A percentile compares a stretch with the other conserved stretches of the same genome.
Evolutionary conservation across 164 flowering plant genomes (phyloP).

Genomic region (Kingdonia uniflora): DNA sequence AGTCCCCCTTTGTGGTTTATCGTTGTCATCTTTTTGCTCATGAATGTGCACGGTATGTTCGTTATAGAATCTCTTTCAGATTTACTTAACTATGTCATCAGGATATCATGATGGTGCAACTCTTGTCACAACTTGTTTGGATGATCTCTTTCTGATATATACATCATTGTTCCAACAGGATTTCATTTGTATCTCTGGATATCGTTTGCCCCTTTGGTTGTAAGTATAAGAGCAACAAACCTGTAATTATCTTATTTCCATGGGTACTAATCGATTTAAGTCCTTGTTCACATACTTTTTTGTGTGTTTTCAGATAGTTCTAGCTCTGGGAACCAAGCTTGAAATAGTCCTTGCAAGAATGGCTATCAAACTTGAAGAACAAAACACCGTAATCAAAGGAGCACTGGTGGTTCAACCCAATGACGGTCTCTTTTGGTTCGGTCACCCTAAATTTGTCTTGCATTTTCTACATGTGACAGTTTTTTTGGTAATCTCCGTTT

Average conservation of each 20-base stretch:
- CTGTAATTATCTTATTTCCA: no score
- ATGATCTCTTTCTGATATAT: no score
- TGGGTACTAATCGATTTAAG: no score
- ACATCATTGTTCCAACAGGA: no score
- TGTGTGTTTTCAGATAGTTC: no score
- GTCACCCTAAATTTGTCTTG: slow-evolving; percentile 34
- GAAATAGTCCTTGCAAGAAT: slow-evolving; percentile 45
- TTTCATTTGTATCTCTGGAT: slow-evolving; percentile 43
- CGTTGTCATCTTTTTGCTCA: slow-evolving; percentile 44
- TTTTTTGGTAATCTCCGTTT: no score
- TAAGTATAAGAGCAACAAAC: no score
- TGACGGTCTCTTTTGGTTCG: slow-evolving; percentile 51
- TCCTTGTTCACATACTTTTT: no score
- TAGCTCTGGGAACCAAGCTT: slow-evolving; percentile 49
- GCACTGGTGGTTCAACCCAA: slow-evolving; percentile 45
- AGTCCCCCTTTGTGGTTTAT: slow-evolving; percentile 50
- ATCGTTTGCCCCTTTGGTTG: slow-evolving; percentile 36
- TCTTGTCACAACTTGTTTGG: no score
- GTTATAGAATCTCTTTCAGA: no score
- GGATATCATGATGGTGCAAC: no score
- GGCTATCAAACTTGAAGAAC: slow-evolving; percentile 39
- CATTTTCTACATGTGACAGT: slow-evolving; percentile 35
- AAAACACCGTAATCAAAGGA: slow-evolving; percentile 33
- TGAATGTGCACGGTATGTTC: slow-evolving; percentile 51
- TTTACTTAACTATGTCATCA: no score